Evolutionary conservation across 2,329 filamentous ascomycete genomes (phyloP).

Genomic region (Beauveria medogensis): DNA sequence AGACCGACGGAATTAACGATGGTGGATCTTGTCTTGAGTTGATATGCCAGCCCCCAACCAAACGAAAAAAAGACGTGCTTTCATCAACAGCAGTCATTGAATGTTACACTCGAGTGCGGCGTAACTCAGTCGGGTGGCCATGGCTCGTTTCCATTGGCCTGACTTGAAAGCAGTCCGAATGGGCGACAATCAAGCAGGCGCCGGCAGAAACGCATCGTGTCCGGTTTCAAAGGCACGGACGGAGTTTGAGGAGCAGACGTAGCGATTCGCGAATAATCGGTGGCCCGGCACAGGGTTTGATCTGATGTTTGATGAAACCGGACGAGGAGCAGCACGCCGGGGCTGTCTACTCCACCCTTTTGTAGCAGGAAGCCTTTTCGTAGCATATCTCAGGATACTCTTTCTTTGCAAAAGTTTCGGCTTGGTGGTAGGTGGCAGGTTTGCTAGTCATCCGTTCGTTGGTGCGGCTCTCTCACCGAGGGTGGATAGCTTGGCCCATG

Average conservation of each 20-base stretch:
- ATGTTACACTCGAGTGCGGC: background rate
- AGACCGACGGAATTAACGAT: background rate
- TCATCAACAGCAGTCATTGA: background rate
- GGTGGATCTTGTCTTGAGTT: background rate
- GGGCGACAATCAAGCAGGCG: background rate
- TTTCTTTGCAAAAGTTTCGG: too few species aligned
- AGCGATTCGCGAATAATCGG: background rate
- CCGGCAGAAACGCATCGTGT: background rate
- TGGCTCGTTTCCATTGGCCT: background rate
- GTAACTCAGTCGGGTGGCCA: background rate
- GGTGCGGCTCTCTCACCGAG: too few species aligned
- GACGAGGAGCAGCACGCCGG: background rate
- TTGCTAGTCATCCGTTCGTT: too few species aligned
- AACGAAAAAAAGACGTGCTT: background rate
- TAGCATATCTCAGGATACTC: too few species aligned
- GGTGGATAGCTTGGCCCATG: background rate
- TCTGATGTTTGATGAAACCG: background rate
- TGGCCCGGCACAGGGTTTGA: background rate
- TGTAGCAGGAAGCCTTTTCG: too few species aligned
- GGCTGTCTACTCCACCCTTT: background rate
- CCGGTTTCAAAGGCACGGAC: background rate
- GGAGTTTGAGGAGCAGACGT: background rate
- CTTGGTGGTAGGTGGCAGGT: too few species aligned
- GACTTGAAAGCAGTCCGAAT: background rate
- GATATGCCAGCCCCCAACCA: background rate